A percentile compares a stretch with the other conserved stretches of the same genome.
Conservation (phyloP, 345 rosid genomes). For the Pseudoturritis turrita region DNA sequence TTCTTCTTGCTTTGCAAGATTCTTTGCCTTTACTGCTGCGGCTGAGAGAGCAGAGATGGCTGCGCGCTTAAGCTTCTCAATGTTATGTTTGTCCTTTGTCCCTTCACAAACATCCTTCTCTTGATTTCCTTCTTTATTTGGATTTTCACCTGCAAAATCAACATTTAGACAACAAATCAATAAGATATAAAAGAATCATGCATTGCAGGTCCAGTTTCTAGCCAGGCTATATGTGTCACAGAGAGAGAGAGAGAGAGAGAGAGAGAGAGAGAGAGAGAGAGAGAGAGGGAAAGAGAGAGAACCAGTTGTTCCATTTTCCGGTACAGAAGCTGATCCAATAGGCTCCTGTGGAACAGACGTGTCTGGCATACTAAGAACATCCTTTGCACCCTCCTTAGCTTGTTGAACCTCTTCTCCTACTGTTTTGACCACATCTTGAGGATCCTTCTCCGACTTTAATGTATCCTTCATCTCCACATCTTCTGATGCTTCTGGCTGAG, state of each 20-base stretch:
- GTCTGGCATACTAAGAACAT: slow-evolving; percentile 36
- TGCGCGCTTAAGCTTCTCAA: slow-evolving; percentile 69
- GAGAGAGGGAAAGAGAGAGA: slow-evolving; percentile 4
- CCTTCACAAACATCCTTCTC: slow-evolving; percentile 41
- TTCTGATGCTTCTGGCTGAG: slow-evolving; percentile 36
- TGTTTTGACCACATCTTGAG: slow-evolving; percentile 18
- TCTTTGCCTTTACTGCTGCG: slow-evolving; percentile 93
- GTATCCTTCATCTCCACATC: slow-evolving; percentile 41
- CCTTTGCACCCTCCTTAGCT: slow-evolving; percentile 32
- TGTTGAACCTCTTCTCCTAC: slow-evolving; percentile 22
- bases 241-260: slow-evolving; percentile 1
- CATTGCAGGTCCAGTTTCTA: neutral
- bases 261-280: neutral
- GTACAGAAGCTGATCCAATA: slow-evolving; percentile 1
- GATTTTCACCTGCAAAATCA: slow-evolving; percentile 30
- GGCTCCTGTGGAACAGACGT: slow-evolving; percentile 18
- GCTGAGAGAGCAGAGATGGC: slow-evolving; percentile 83
- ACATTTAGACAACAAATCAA: neutral
- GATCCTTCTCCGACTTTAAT: slow-evolving; percentile 34
- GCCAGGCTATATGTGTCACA: neutral
- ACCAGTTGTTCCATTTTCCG: slow-evolving; percentile 25
- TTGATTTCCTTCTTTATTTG: slow-evolving; percentile 32
- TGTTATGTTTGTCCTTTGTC: slow-evolving; percentile 40
- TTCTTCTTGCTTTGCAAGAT: slow-evolving; percentile 82
- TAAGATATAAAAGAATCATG: neutral